Evolutionary conservation across 1,139 yeast genomes (phyloP).

Genomic region (Insectozyma bohioensis): DNA sequence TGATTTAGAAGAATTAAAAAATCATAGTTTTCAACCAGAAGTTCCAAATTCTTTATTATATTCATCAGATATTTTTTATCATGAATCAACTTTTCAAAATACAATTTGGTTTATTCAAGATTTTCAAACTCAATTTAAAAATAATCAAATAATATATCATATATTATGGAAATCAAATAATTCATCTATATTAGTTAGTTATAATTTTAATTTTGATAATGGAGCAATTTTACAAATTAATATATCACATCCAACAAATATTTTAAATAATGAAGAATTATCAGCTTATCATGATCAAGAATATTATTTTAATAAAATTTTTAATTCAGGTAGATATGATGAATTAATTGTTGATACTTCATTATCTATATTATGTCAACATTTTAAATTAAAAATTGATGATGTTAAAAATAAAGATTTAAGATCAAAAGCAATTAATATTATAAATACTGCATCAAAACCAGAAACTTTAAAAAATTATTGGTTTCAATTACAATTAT

Average conservation of each 20-base stretch:
- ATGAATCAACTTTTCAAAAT: slow-evolving; percentile 14
- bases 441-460: slow-evolving; percentile 17
- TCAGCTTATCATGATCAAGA: slow-evolving; percentile 31
- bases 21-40: slow-evolving; percentile 24
- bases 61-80: slow-evolving; percentile 9
- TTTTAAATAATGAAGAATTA: slow-evolving; percentile 19
- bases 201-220: slow-evolving; percentile 17
- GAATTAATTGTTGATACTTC: slow-evolving; percentile 43
- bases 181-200: slow-evolving; percentile 41
- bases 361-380: slow-evolving; percentile 30
- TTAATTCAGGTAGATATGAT: slow-evolving; percentile 50
- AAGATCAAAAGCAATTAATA: slow-evolving; percentile 22
- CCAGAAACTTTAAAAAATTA: slow-evolving; percentile 11
- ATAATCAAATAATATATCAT: slow-evolving; percentile 21
- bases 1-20: slow-evolving; percentile 26
- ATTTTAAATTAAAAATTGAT: slow-evolving; percentile 16
- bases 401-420: slow-evolving; percentile 11
- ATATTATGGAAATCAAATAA: slow-evolving; percentile 68
- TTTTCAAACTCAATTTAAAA: slow-evolving; percentile 28
- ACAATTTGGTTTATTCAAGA: slow-evolving; percentile 54
- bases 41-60: slow-evolving; percentile 20
- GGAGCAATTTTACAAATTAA: slow-evolving; percentile 20
- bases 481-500: slow-evolving; percentile 61
- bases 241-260: slow-evolving; percentile 19
- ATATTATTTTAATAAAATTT: slow-evolving; percentile 41